Evolutionary conservation across 768 basidiomycete species (phyloP), one percentile per base, ranked within the genome.

Genomic region (Podaxis rugospora): DNA sequence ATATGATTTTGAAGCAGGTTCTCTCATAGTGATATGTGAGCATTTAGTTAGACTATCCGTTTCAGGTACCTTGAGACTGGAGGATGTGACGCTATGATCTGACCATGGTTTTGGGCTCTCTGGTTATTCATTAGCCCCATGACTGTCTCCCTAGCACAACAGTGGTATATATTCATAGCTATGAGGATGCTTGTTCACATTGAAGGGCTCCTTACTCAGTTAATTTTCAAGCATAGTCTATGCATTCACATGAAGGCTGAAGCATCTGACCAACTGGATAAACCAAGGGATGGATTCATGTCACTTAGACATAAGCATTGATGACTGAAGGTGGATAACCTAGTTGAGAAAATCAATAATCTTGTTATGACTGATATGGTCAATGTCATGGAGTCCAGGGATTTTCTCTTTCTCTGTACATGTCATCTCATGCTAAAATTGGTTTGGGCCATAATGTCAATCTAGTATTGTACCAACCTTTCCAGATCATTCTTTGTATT

Each of bases 341-440:
- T 89, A 16, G 80, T 85, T 44, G 89, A 89, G 13, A 87, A 83
- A 67, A 85, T 91, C 68, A 90, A 87, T 69, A 90, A 90, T 57
- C 72, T 90, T 4, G 81, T 89, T 55, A 83, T 87, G 9, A 83
- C 84, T 2, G 89, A 91, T 69, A 46, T 77, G 63, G 60, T 57
- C 37, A 71, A 70, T 59, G 75, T 78, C 51, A 66, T 69, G 23
- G 68, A 69, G 32, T 69, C 72, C 10, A 53, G 61, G 10, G 65
- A 66, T 27, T 59, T 64, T 32, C n/a, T 66, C 5, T 39, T 59
- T 14, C 16, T 62, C n/a, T 7, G 65, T 66, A 28, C 47, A 63
- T 25, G 39, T 16, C 27, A 25, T 13, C 2, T 5, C 5, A 37
- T 18, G n/a, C 14, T 11, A 28, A 5, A 9, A 16, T 7, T 18